A percentile compares a stretch with the other conserved stretches of the same genome.
These are phyloP conservation scores for Linum tenue DNA, from an alignment of 345 rosid species.

Conservation along the genomic window DNA sequence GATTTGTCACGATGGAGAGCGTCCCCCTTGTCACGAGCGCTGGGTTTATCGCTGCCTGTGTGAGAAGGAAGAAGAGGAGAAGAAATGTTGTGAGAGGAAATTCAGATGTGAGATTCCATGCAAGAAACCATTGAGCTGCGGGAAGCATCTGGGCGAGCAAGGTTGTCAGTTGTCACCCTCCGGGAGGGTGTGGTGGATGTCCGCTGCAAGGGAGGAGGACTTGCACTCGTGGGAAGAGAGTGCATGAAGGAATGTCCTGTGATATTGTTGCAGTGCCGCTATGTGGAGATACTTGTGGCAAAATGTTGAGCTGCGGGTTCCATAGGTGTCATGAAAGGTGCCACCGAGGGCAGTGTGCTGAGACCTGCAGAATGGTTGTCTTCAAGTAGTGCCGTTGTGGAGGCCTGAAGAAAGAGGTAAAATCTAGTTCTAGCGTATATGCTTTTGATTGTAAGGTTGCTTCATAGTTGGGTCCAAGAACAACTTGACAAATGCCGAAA, in stretches of 20 bases:
- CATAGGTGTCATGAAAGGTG: constrained; percentile 88
- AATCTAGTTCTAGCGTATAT: not conserved
- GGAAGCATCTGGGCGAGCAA: constrained; percentile 62
- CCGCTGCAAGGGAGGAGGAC: constrained; percentile 73
- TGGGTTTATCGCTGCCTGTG: constrained; percentile 52
- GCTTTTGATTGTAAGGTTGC: not conserved
- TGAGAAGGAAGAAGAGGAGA: constrained; percentile 50
- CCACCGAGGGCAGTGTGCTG: constrained; percentile 67
- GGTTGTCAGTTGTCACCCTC: constrained; percentile 80
- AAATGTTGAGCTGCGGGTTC: constrained; percentile 54
- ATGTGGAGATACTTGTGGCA: constrained; percentile 83
- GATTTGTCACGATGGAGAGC: constrained; percentile 57
- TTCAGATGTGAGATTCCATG: constrained; percentile 68
- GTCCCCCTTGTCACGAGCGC: constrained; percentile 59
- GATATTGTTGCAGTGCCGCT: constrained; percentile 57
- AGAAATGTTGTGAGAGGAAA: constrained; percentile 61
- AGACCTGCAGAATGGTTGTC: constrained; percentile 73
- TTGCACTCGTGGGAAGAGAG: constrained; percentile 81
- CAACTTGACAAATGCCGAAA: too few species aligned
- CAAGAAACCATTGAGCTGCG: constrained; percentile 44
- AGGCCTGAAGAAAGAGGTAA: constrained; percentile 79
- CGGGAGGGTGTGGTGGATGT: constrained; percentile 65
- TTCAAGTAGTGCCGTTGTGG: constrained; percentile 69
- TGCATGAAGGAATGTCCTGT: constrained; percentile 66
- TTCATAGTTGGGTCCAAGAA: not conserved